Conservation (phyloP, 202 grass and related monocot genomes). For the Panicum virgatum region DNA sequence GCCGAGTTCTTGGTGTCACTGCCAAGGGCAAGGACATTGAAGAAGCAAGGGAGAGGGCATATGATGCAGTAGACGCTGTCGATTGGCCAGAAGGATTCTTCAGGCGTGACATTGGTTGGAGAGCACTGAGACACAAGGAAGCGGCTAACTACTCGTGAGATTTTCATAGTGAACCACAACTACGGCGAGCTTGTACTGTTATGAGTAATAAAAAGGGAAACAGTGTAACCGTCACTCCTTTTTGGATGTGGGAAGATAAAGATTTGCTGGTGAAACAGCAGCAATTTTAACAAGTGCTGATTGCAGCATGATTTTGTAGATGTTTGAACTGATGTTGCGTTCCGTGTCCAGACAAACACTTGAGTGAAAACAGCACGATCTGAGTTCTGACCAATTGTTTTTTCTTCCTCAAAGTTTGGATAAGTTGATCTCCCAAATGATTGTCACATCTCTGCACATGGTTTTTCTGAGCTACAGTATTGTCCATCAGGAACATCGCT, state of each 20-base stretch:
- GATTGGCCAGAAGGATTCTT: slow-evolving; percentile 85
- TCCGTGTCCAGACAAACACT: background rate
- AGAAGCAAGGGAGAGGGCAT: slow-evolving; percentile 67
- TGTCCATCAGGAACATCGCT: too few relatives aligned
- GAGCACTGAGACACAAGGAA: slow-evolving; percentile 54
- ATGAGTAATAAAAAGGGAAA: slow-evolving; percentile 21
- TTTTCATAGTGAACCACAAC: background rate
- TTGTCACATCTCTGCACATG: background rate
- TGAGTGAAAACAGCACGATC: background rate
- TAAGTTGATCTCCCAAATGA: background rate
- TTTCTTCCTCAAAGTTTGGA: background rate
- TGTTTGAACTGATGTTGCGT: background rate
- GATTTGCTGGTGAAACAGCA: background rate
- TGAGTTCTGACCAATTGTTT: background rate
- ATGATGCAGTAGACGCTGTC: slow-evolving; percentile 57
- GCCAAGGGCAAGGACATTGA: slow-evolving; percentile 75
- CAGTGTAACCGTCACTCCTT: background rate
- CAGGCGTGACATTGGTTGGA: slow-evolving; percentile 81
- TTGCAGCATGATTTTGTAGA: background rate
- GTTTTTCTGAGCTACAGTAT: background rate
- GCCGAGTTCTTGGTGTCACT: slow-evolving; percentile 71
- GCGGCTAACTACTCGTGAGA: background rate
- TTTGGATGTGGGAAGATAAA: background rate
- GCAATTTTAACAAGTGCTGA: background rate
- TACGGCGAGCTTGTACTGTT: background rate